A percentile compares a stretch with the other conserved stretches of the same genome.
Conservation (phyloP, 768 basidiomycete genomes). For the Porphyrellus cyaneotinctus region DNA sequence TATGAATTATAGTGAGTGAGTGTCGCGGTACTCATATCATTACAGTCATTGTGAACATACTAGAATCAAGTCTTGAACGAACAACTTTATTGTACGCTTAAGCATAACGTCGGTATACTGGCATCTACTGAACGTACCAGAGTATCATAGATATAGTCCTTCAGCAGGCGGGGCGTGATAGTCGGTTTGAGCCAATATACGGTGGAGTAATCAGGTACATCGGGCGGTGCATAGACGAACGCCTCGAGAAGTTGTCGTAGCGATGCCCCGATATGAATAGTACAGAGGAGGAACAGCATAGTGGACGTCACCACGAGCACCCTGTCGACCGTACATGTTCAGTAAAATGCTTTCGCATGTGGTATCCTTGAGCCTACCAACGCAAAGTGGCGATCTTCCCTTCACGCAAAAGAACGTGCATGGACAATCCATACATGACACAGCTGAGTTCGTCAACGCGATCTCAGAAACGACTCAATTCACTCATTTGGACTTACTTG, state of each 20-base stretch:
- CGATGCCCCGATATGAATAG: background rate
- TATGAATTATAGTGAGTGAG: background rate
- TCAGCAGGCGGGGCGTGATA: background rate
- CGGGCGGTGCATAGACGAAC: background rate
- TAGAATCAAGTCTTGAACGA: background rate
- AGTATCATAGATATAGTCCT: background rate
- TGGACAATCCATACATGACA: background rate
- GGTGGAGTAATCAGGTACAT: background rate
- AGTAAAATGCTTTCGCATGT: background rate
- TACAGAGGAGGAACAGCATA: background rate
- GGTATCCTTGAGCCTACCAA: background rate
- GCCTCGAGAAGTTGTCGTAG: slow-evolving; percentile 2
- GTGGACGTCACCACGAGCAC: background rate
- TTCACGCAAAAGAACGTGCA: background rate
- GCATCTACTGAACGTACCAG: background rate
- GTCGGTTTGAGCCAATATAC: background rate
- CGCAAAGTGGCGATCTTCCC: background rate
- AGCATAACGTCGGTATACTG: background rate
- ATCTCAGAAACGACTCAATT: rapidly evolving
- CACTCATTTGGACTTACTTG: background rate
- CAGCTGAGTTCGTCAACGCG: background rate
- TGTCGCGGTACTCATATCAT: background rate
- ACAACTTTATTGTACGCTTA: background rate
- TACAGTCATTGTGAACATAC: background rate
- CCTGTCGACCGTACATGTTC: background rate